These are phyloP conservation scores for Vanderwaltozyma yarrowii DNA, from an alignment of 805 yeast genomes.

Conservation along the genomic window DNA sequence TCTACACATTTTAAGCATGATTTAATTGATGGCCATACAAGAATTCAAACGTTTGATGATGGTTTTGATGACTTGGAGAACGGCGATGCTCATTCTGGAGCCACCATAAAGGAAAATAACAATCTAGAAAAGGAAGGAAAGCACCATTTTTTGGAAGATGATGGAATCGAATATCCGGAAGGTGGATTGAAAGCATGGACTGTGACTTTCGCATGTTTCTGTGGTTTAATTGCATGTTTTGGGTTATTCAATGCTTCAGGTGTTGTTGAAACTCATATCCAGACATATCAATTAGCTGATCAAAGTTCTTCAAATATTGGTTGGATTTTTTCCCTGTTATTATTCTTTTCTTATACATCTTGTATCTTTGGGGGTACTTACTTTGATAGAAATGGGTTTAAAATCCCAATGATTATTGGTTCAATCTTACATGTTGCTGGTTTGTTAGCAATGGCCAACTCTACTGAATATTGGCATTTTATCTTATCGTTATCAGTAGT, in stretches of 20 bases:
- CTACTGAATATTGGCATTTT: conserved; percentile 47
- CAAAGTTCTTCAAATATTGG: conserved; percentile 40
- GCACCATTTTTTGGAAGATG: conserved; percentile 11
- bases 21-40: too few species aligned
- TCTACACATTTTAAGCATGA: too few species aligned
- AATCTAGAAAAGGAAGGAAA: conserved; percentile 8
- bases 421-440: conserved; percentile 37
- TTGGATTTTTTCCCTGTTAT: conserved; percentile 55
- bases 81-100: too few species aligned
- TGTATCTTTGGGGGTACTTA: conserved; percentile 47
- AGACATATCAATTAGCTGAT: conserved; percentile 41
- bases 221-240: conserved; percentile 43
- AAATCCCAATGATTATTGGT: conserved; percentile 33
- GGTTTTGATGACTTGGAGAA: too few species aligned
- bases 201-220: conserved; percentile 48
- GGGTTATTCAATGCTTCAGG: conserved; percentile 54
- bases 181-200: conserved; percentile 50
- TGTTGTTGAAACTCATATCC: conserved; percentile 50
- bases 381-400: conserved; percentile 46
- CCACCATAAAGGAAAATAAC: too few species aligned
- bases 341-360: conserved; percentile 38
- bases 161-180: conserved; percentile 38
- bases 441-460: conserved; percentile 41
- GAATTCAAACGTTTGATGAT: too few species aligned
- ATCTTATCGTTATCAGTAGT: conserved; percentile 45